Conservation (phyloP, 225 moss, liverwort and hornwort genomes). For the Sphagnum contortum region DNA sequence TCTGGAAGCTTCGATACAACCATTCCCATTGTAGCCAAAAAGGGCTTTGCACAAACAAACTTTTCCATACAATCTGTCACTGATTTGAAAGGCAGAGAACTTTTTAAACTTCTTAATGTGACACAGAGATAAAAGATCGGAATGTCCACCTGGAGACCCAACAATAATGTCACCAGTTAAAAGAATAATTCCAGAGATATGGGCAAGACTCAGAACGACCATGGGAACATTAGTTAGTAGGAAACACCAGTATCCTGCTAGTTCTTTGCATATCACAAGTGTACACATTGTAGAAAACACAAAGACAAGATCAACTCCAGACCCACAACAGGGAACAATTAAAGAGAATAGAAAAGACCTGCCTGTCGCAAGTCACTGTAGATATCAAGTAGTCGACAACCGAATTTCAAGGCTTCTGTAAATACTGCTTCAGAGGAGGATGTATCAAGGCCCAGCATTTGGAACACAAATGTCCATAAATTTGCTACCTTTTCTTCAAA, state of each 20-base stretch:
- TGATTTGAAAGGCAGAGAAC: conserved; percentile 12
- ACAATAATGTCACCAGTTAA: neutral
- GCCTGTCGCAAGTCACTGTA: conserved; percentile 98
- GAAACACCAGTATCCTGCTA: no score
- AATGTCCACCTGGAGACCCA: conserved; percentile 59
- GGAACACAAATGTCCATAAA: conserved; percentile 65
- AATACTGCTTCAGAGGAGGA: conserved; percentile 18
- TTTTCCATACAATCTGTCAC: conserved; percentile 33
- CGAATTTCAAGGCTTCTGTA: conserved; percentile 38
- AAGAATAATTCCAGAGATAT: no score
- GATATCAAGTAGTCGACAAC: conserved; percentile 51
- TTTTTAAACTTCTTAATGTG: conserved; percentile 39
- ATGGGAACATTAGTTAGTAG: no score
- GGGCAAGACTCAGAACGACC: no score
- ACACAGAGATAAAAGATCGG: conserved; percentile 64
- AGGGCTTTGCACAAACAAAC: conserved; percentile 33
- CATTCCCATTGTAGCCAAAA: conserved; percentile 44
- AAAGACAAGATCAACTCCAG: neutral
- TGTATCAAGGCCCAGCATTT: conserved; percentile 33
- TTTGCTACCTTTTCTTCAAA: conserved; percentile 50
- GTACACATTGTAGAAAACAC: conserved; percentile 1
- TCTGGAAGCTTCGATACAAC: conserved; percentile 68
- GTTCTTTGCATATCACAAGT: no score
- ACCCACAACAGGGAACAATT: no score
- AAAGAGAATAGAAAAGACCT: conserved; percentile 1